These are phyloP conservation scores for Prinsepia uniflora DNA, from an alignment of 306 rosid genomes.

Conservation along the genomic window DNA sequence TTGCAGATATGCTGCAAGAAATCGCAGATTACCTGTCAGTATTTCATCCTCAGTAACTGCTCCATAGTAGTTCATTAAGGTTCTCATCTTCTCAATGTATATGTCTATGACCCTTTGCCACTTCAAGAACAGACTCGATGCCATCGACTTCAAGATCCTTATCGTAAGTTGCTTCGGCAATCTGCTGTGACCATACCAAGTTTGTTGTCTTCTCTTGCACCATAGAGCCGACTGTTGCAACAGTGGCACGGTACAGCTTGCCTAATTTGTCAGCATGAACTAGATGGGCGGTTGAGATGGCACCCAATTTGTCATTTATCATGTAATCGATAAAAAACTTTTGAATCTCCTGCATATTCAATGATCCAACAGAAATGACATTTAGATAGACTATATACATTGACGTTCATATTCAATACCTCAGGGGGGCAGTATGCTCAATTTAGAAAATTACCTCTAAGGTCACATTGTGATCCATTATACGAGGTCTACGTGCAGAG, in stretches of 20 bases:
- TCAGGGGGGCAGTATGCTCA: neutral
- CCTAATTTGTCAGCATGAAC: constrained; percentile 88
- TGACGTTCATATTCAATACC: neutral
- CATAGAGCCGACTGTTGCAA: constrained; percentile 38
- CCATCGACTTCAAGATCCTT: constrained; percentile 61
- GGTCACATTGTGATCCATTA: constrained; percentile 76
- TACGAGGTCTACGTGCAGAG: constrained; percentile 76
- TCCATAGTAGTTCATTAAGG: constrained; percentile 59
- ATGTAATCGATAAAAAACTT: constrained; percentile 86
- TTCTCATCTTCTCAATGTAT: constrained; percentile 57
- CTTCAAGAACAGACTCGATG: constrained; percentile 48
- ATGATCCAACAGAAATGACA: constrained; percentile 20
- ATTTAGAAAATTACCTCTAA: constrained; percentile 52
- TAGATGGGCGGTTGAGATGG: constrained; percentile 89
- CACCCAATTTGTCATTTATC: constrained; percentile 90
- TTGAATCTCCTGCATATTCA: constrained; percentile 68
- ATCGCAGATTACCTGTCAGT: constrained; percentile 62
- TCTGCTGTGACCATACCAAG: constrained; percentile 42
- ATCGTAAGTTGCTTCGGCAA: constrained; percentile 55
- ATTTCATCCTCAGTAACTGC: constrained; percentile 73
- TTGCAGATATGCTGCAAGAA: constrained; percentile 68
- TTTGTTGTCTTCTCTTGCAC: constrained; percentile 34
- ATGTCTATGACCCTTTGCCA: constrained; percentile 54
- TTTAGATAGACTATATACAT: neutral
- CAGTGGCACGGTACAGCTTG: constrained; percentile 56